Evolutionary conservation across 2,329 filamentous ascomycete species (phyloP), one percentile per base, ranked within the genome.

Genomic region (Immersiporthe knoxdaviesiana): DNA sequence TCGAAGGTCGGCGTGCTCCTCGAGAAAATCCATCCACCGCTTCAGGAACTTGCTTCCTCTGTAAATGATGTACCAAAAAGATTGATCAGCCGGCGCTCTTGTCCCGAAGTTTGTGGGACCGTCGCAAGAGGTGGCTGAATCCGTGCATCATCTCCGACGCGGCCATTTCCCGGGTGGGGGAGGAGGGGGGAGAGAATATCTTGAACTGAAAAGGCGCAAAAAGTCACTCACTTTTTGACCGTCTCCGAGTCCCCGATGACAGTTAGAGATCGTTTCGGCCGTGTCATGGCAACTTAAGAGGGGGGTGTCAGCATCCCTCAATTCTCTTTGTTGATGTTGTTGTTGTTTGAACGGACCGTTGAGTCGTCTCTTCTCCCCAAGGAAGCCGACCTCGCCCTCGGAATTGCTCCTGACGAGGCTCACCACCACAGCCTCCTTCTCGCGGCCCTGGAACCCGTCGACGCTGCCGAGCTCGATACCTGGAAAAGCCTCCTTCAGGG

Each of bases 241-340:
- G 95, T 98, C 78, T 97, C 96, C 70, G 93, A 96, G 79, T 99
- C 96, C 59, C 95, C 96, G 75, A 97, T 91, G 24, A 99, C 87
- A 72, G 92, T 96, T 58, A 99, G 84, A 77, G 96, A 95, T 74
- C 96, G 88, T 82, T 92, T 95, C 7, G 96, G 93, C 73, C 96
- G 89, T 72, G 96, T 99, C 94, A 99, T 98, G 66, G 96, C 95
- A 74, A 98, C 94, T 97, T 75, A 66, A 60, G 69, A 47, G 21
- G 7, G 10, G 61, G 68, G 73, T 71, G 75, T 79, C 76, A 78
- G 75, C 74, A 63, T 73, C 68, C 70, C 72, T 10, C 5, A 27
- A 60, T 30, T 3, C 21, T 18, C 44, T 47, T 16, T 47, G 44
- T 2, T 47, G n/a, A 4, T 37, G 18, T 21, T 39, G 56, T 44